Percentiles rank a stretch among this genome's conserved stretches.
These are phyloP conservation scores for Debaryomyces robertsiae DNA, from an alignment of 1,139 yeast genomes.

Conservation along the genomic window DNA sequence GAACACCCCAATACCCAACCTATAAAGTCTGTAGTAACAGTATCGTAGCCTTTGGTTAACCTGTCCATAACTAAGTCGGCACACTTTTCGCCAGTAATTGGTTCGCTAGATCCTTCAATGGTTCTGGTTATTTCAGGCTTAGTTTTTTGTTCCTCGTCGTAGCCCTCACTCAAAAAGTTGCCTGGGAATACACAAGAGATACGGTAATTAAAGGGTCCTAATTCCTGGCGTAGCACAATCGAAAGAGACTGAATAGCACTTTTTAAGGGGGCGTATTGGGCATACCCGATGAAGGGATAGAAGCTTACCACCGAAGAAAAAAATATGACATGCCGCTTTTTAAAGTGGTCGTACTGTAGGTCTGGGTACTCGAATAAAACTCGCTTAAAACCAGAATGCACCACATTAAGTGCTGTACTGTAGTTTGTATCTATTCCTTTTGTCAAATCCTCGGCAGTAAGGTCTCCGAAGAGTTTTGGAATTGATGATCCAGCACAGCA, in stretches of 20 bases:
- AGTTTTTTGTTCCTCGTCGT: constrained; percentile 71
- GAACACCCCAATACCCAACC: constrained; percentile 81
- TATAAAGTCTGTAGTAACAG: constrained; percentile 77
- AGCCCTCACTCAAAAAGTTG: constrained; percentile 89
- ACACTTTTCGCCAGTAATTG: constrained; percentile 70
- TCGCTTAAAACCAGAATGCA: constrained; percentile 61
- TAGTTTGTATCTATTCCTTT: constrained; percentile 71
- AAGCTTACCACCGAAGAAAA: constrained; percentile 83
- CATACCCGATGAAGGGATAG: constrained; percentile 88
- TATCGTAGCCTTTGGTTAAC: constrained; percentile 67
- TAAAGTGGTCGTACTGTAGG: constrained; percentile 18
- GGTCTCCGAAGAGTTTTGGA: constrained; percentile 77
- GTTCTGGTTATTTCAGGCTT: constrained; percentile 82
- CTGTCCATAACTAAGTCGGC: constrained; percentile 60
- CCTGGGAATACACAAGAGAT: constrained; percentile 79
- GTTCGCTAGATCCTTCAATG: constrained; percentile 82
- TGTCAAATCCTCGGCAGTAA: constrained; percentile 58
- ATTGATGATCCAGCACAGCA: constrained; percentile 88
- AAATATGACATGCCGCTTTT: constrained; percentile 63
- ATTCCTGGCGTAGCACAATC: constrained; percentile 79
- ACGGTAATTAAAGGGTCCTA: constrained; percentile 63
- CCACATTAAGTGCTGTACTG: constrained; percentile 66
- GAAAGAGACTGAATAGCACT: constrained; percentile 79
- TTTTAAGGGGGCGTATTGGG: constrained; percentile 87
- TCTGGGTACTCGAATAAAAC: constrained; percentile 20